These are phyloP conservation scores for Pneumocystis carinii DNA, from an alignment of 1,139 yeast species.

Conservation along the genomic window DNA sequence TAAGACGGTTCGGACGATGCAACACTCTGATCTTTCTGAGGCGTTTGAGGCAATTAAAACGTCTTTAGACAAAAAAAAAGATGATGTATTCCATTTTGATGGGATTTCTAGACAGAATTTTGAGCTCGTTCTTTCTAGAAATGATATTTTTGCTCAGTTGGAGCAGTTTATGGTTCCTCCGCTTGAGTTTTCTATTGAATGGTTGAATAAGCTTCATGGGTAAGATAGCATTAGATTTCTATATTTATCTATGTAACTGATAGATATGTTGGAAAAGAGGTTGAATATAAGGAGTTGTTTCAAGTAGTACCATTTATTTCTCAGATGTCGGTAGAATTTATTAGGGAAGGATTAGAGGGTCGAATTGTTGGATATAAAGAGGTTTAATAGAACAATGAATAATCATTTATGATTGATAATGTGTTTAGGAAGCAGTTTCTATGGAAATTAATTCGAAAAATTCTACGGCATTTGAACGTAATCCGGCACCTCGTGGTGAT, in stretches of 20 bases:
- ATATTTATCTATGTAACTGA: neutral
- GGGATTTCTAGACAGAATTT: neutral
- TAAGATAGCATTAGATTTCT: slow-evolving; percentile 11
- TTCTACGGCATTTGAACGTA: slow-evolving; percentile 58
- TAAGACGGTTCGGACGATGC: no score
- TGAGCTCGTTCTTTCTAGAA: slow-evolving; percentile 7
- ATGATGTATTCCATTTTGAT: neutral
- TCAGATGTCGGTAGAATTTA: slow-evolving; percentile 28
- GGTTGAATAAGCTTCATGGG: slow-evolving; percentile 26
- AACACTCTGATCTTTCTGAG: no score
- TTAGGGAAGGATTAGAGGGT: slow-evolving; percentile 62
- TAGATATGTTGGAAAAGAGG: neutral
- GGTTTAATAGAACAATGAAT: slow-evolving; percentile 27
- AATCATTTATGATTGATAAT: neutral
- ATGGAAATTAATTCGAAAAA: slow-evolving; percentile 46
- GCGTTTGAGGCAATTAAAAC: slow-evolving; percentile 1
- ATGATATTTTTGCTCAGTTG: neutral
- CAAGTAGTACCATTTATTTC: slow-evolving; percentile 27
- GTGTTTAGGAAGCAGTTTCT: slow-evolving; percentile 26
- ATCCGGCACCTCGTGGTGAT: slow-evolving; percentile 47
- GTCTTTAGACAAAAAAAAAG: neutral
- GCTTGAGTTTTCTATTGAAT: slow-evolving; percentile 20
- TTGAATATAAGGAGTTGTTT: slow-evolving; percentile 23
- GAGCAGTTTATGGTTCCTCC: slow-evolving; percentile 22
- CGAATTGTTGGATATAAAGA: slow-evolving; percentile 49